Evolutionary conservation across 495 filamentous ascomycete species (phyloP), one percentile per base, ranked within the genome.

Genomic region (Letharia columbiana): DNA sequence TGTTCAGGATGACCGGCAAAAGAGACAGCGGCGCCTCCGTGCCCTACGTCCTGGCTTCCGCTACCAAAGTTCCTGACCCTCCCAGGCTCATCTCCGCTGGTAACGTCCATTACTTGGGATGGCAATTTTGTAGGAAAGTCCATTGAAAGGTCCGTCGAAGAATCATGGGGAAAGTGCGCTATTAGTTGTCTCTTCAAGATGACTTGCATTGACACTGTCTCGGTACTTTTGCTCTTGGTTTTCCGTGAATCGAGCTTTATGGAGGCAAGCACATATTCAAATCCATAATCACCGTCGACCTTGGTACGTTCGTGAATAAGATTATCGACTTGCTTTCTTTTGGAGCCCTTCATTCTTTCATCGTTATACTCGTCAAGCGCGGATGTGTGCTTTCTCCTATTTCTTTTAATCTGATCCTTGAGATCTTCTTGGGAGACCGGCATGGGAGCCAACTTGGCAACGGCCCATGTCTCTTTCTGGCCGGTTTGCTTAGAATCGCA

Each of bases 291-390:
- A 33, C 50, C 50, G 23, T 63, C 61, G 37, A 37, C 23, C n/a
- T 45, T 37, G 2, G 33, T 50, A 10, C 45, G 45, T 39, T 47
- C 42, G 1, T 28, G n/a, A 18, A 63, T 50, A 3, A 63, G 45
- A 50, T 49, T 44, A 12, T 63, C 61, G 31, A 63, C 42, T 41
- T 63, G 61, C 28, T 49, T 37, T 28, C 42, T 33, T 63, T 63
- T 63, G 33, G 23, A 52, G 2, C 61, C 61, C 23, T 63, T 50
- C 61, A 63, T 52, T n/a, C 52, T 37, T 13, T 45, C 44, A 12
- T 33, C 31, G 3, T 49, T 42, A 28, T 63, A 63, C 33, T 63
- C 44, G 10, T 63, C 39, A n/a, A 49, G 23, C 20, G 44, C 42
- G 17, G 49, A 39, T 40, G 23, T 33, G 10, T 49, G 15, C 61